Base-by-base conservation (phyloP, 73 alveolate genomes). In the Paramecium octaurelia region DNA sequence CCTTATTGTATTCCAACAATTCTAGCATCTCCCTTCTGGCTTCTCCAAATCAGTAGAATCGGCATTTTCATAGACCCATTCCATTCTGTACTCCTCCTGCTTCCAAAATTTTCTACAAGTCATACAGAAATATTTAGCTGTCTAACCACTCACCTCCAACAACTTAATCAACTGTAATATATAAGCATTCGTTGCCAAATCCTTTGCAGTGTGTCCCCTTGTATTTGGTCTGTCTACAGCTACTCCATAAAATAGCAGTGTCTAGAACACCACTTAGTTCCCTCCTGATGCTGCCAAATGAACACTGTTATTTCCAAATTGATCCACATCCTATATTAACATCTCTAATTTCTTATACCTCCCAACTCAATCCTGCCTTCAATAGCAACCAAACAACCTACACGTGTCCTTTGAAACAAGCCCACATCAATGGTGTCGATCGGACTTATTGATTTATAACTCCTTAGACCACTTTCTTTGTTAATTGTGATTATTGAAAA, bases 221-320 rank as follows among this genome's bases (percentile, higher is more conserved):
- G 92, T 89, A 89, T 89, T 89, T 60, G 71, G 58, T 48, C 94
- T 83, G 27, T 77, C 88, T 20, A 71, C 77, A 12, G 71, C 92
- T 20, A 89, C 94, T 12, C 94, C 94, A 38, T 40, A 83, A 77
- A 71, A 70, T 54, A 89, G 20, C 20, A 69, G 21, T 24, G 92
- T 70, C 54, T 70, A 42, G 48, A 89, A 89, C 27, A 89, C 94
- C 46, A 58, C 9, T 18, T 70, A 21, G 54, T 68, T 70, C 40
- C 94, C 94, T 21, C 94, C 94, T 29, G 92, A 70, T 14, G 94
- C 90, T 42, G 94, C 94, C 27, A 89, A 71, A 70, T 89, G 94
- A 3, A 89, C 94, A 89, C 94, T 70, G 58, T 89, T 89, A 73
- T 89, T 89, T 1, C 94, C 94, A 73, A 89, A 89, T 29, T 77